Percentiles rank a stretch among this genome's conserved stretches.
phyloP scores from a whole-genome alignment of 306 rosid genomes.

The Gynostemma pentaphyllum region DNA sequence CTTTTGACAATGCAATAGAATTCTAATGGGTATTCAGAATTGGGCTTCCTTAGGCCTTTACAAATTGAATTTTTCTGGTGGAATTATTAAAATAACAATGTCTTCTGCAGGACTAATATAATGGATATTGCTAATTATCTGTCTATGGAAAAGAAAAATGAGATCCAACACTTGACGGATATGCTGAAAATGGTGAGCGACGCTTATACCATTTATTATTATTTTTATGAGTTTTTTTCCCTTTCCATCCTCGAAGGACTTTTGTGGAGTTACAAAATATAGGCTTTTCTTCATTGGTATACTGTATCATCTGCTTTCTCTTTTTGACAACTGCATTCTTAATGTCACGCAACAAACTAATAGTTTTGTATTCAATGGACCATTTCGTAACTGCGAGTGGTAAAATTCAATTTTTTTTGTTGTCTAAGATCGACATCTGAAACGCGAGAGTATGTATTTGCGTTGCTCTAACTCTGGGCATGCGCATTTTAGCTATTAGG shows the following conservation, averaged over 20 bases:
- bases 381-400: too few species aligned
- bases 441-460: not conserved
- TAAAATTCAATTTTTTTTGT: too few species aligned
- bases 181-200: constrained; percentile 51
- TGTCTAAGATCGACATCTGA: not conserved
- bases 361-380: not conserved
- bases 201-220: not conserved
- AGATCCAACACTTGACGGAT: constrained; percentile 47
- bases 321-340: not conserved
- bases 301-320: not conserved
- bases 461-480: not conserved
- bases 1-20: not conserved
- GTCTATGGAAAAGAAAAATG: constrained; percentile 38
- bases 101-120: constrained; percentile 55
- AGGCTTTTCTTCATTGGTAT: not conserved
- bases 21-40: not conserved
- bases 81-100: not conserved
- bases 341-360: not conserved
- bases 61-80: constrained; percentile 6
- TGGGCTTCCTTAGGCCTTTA: not conserved
- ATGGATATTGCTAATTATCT: constrained; percentile 43
- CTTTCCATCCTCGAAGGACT: not conserved
- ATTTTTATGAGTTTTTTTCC: too few species aligned
- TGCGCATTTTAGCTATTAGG: not conserved
- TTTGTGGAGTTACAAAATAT: not conserved